A percentile compares a stretch with the other conserved stretches of the same genome.
phyloP scores from a whole-genome alignment of 1,284 basidiomycete genomes.

The Jaminaea rosea region DNA sequence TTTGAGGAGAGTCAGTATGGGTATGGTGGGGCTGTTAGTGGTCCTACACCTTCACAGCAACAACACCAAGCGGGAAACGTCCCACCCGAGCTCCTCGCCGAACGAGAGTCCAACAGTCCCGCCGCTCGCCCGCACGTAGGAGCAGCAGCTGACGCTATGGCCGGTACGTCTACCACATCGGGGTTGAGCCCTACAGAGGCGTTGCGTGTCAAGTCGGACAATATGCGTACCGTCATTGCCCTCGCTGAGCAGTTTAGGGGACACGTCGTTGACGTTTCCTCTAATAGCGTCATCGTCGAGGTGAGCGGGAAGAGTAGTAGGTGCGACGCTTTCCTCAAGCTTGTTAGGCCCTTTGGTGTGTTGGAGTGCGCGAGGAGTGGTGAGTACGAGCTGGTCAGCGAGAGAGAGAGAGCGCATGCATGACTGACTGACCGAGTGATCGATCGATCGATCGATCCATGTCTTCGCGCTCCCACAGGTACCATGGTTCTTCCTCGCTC shows the following conservation, averaged over 20 bases:
- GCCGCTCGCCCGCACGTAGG: conserved; percentile 8
- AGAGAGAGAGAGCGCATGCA: background rate
- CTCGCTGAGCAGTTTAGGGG: conserved; percentile 84
- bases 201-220: conserved; percentile 78
- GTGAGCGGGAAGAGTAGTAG: conserved; percentile 81
- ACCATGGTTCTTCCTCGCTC: conserved; percentile 45
- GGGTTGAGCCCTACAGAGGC: conserved; percentile 67
- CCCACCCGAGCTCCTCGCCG: conserved; percentile 31
- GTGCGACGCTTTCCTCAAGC: conserved; percentile 83
- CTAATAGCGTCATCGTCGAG: conserved; percentile 89
- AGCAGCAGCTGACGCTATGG: conserved; percentile 3
- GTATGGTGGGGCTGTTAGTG: conserved; percentile 1
- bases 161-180: conserved; percentile 29
- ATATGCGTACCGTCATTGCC: conserved; percentile 73
- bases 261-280: conserved; percentile 86
- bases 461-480: conserved; percentile 6
- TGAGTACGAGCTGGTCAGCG: conserved; percentile 49
- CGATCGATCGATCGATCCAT: background rate
- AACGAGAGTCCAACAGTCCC: conserved; percentile 14
- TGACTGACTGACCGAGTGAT: too few relatives aligned
- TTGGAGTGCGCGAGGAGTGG: conserved; percentile 86
- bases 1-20: conserved; percentile 55
- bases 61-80: conserved; percentile 5
- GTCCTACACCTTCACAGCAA: background rate
- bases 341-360: conserved; percentile 89